These are phyloP conservation scores for Cyberlindnera samutprakarnensis DNA, from an alignment of 805 yeast species.

Conservation along the genomic window DNA sequence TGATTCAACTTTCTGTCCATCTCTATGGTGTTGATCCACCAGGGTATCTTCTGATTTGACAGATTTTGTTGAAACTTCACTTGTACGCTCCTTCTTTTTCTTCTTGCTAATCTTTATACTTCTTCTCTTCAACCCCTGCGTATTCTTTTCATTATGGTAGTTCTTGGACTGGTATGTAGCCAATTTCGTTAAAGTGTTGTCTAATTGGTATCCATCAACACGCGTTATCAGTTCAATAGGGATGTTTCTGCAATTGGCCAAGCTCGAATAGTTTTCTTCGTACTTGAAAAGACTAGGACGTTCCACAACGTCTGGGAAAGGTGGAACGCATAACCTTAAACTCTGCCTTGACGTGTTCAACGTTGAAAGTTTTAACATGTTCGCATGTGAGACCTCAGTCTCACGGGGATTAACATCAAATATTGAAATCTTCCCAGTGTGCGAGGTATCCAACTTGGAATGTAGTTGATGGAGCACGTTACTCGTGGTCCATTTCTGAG, in stretches of 20 bases:
- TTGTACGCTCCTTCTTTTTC: slow-evolving; percentile 2
- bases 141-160: slow-evolving; percentile 19
- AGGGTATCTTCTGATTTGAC: slow-evolving; percentile 17
- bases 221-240: slow-evolving; percentile 18
- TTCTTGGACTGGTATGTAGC: slow-evolving; percentile 21
- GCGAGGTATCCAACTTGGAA: slow-evolving; percentile 10
- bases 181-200: slow-evolving; percentile 17
- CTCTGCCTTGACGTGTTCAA: slow-evolving; percentile 75
- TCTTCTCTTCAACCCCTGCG: slow-evolving; percentile 14
- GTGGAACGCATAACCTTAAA: slow-evolving; percentile 58
- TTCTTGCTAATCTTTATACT: slow-evolving; percentile 14
- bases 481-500: slow-evolving; percentile 53
- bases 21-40: too few relatives aligned
- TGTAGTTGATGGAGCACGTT: slow-evolving; percentile 24
- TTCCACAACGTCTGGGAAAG: slow-evolving; percentile 49
- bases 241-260: slow-evolving; percentile 10
- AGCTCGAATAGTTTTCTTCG: slow-evolving; percentile 10
- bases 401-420: slow-evolving; percentile 48
- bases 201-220: slow-evolving; percentile 3
- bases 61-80: too few relatives aligned
- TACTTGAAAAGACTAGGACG: slow-evolving; percentile 32
- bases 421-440: slow-evolving; percentile 29
- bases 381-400: slow-evolving; percentile 59
- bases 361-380: slow-evolving; percentile 58
- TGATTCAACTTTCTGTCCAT: too few relatives aligned